These are phyloP conservation scores for Claviceps maximensis DNA, from an alignment of 2,329 filamentous ascomycete species.

Conservation along the genomic window DNA sequence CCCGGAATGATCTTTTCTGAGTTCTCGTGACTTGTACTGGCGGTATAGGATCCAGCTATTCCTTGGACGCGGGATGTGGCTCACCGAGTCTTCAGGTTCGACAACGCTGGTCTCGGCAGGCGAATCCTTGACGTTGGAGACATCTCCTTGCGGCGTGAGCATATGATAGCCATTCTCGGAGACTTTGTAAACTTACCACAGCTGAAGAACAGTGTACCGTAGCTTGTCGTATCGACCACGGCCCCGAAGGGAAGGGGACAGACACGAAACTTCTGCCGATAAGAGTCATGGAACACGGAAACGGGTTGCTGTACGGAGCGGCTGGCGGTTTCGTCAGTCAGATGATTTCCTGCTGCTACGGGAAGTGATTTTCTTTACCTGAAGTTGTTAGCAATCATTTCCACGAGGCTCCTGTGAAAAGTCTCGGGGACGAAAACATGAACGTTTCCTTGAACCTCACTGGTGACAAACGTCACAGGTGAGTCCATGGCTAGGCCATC, in stretches of 20 bases:
- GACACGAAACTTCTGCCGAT: conserved; percentile 14
- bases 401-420: conserved; percentile 9
- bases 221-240: conserved; percentile 5
- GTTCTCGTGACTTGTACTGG: conserved; percentile 13
- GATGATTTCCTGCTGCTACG: not conserved
- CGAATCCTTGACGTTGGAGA: not conserved
- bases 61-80: conserved; percentile 16
- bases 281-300: conserved; percentile 13
- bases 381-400: conserved; percentile 13
- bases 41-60: conserved; percentile 24
- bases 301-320: conserved; percentile 14
- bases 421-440: conserved; percentile 15
- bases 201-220: conserved; percentile 10
- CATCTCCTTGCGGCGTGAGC: not conserved
- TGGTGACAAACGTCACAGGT: conserved; percentile 14
- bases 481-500: conserved; percentile 4
- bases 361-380: conserved; percentile 12
- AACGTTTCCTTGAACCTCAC: conserved; percentile 11
- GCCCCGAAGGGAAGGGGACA: conserved; percentile 12
- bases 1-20: conserved; percentile 12
- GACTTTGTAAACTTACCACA: conserved; percentile 9
- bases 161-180: too few relatives aligned
- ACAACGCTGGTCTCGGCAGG: not conserved
- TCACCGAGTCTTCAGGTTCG: not conserved
- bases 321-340: conserved; percentile 7